Percentiles rank a stretch among this genome's conserved stretches.
Conservation (phyloP, 2,329 filamentous ascomycete genomes). For the Aspergillus sp. region DNA sequence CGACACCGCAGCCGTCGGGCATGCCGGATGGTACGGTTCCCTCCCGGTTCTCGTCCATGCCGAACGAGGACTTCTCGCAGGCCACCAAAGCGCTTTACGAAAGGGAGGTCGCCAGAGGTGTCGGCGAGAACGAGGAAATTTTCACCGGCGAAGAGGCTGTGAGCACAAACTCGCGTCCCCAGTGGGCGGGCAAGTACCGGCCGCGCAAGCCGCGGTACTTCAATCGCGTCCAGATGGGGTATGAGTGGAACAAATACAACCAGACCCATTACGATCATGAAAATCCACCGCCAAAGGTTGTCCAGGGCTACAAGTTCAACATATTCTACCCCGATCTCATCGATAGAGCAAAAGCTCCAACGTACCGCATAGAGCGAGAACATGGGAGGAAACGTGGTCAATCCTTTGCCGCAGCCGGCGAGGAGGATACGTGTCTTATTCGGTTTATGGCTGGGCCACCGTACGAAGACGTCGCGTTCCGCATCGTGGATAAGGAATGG, state of each 20-base stretch:
- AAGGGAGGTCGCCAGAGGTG: slow-evolving; percentile 79
- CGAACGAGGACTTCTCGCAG: slow-evolving; percentile 73
- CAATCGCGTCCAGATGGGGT: slow-evolving; percentile 97
- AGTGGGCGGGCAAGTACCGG: slow-evolving; percentile 76
- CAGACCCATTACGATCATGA: slow-evolving; percentile 99
- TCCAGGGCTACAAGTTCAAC: slow-evolving; percentile 99
- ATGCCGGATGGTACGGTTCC: slow-evolving; percentile 45
- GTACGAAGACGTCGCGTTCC: slow-evolving; percentile 93
- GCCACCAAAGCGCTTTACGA: slow-evolving; percentile 85
- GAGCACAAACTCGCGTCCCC: slow-evolving; percentile 52
- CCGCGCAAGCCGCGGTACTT: slow-evolving; percentile 94
- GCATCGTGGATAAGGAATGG: slow-evolving; percentile 98
- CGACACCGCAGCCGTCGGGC: slow-evolving; percentile 29
- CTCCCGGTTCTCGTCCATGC: slow-evolving; percentile 58
- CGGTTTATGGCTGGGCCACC: slow-evolving; percentile 90
- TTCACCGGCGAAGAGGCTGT: slow-evolving; percentile 85
- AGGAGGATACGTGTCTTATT: slow-evolving; percentile 95
- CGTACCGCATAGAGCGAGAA: slow-evolving; percentile 91
- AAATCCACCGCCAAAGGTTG: slow-evolving; percentile 93
- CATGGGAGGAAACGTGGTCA: slow-evolving; percentile 81
- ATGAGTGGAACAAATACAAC: slow-evolving; percentile 99
- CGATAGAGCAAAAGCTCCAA: slow-evolving; percentile 88
- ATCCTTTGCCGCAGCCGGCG: slow-evolving; percentile 83
- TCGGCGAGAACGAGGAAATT: slow-evolving; percentile 91
- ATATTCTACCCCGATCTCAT: slow-evolving; percentile 98